Evolutionary conservation across 2,329 filamentous ascomycete species (phyloP), one percentile per base, ranked within the genome.

Genomic region (Diplocarpon mali): DNA sequence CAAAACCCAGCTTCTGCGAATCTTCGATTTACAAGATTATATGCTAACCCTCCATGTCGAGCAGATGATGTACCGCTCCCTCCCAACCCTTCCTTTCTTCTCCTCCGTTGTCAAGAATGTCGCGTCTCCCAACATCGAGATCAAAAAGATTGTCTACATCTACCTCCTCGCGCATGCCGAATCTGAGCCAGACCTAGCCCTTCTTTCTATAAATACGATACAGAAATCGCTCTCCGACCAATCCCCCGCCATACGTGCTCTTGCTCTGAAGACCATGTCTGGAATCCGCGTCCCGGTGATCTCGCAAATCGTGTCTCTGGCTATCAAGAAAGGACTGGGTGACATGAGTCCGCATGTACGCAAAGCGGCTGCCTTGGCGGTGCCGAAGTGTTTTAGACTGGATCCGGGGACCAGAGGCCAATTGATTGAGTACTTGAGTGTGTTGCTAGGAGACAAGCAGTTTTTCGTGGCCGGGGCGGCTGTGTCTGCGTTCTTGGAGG

Each of bases 71-170:
- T 96, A 95, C 68, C 80, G 80, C 55, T 80, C 85, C 57, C 85
- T 93, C 63, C 83, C 86, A 55, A 95, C 88, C 46, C 73, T 94
- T 2, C 81, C 85, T 16, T 94, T 90, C 72, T 98, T 98, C 71
- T 94, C 90, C n/a, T 85, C 88, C 17, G 85, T 98, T 44, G 87
- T 98, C 64, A 98, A 98, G 69, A 98, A 96, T 57, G 87, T 95
- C 48, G 90, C 90, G 24, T 95, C 86, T 31, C 84, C 89, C 12
- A 95, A 88, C 58, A 75, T 95, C 57, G 88, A 94, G 60, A 89
- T 96, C 65, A 93, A 95, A 68, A 96, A 96, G 65, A 79, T 98
- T 45, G 92, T 98, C 51, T 98, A 98, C 70, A 94, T 95, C 62
- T 98, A 95, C 67, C 80, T 98, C 50, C 83, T 96, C 49, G 86